phyloP scores from a whole-genome alignment of 148 eudicot genomes.

The Amaranthus cruentus region DNA sequence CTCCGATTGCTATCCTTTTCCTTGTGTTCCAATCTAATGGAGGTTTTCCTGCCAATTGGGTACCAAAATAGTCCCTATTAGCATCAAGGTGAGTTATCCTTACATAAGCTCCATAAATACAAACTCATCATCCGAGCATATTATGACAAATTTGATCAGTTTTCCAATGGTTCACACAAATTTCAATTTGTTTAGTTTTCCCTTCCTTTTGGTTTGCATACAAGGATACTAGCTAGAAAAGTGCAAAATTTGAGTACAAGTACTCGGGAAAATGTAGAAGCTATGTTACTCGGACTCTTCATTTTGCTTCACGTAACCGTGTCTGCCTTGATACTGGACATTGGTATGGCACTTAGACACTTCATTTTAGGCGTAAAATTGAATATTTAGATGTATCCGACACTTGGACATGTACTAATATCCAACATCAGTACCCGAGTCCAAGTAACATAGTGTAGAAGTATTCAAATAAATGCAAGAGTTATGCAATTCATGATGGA shows the following conservation, averaged over 20 bases:
- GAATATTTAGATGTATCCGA: no score
- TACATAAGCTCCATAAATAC: background rate
- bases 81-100: no score
- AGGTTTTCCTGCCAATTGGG: slow-evolving; percentile 52
- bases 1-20: slow-evolving; percentile 86
- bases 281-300: no score
- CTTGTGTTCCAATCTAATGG: slow-evolving; percentile 89
- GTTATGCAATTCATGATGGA: background rate
- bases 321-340: no score
- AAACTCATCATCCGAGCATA: background rate
- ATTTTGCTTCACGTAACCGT: no score
- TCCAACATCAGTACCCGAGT: no score
- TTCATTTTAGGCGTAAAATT: no score
- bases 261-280: no score
- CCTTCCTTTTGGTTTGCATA: background rate
- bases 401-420: no score
- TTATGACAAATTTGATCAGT: background rate
- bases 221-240: background rate
- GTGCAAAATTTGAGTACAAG: background rate
- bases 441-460: background rate
- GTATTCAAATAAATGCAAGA: background rate
- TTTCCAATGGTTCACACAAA: background rate
- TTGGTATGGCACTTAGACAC: no score
- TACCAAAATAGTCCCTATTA: background rate
- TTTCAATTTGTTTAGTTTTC: background rate